These are phyloP conservation scores for Poa pratensis DNA, from an alignment of 176 grass and related monocot species.

Conservation along the genomic window DNA sequence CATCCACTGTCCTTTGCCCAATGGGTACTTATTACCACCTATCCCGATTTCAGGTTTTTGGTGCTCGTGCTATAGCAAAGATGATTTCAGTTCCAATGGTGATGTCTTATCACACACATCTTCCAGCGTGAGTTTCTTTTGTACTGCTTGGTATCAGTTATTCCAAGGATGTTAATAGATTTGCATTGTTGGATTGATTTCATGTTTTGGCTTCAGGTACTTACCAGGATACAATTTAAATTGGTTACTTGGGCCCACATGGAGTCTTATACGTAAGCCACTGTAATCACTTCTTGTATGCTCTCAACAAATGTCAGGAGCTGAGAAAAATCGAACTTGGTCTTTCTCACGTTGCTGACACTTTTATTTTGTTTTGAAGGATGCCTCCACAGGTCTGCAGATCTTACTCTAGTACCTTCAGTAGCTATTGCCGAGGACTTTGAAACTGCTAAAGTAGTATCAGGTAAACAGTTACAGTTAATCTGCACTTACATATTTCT, in stretches of 20 bases:
- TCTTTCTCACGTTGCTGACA: slow-evolving; percentile 38
- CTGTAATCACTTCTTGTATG: slow-evolving; percentile 24
- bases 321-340: not conserved
- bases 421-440: slow-evolving; percentile 88
- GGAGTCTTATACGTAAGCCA: slow-evolving; percentile 88
- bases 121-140: slow-evolving; percentile 72
- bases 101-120: slow-evolving; percentile 99
- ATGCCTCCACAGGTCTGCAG: slow-evolving; percentile 86
- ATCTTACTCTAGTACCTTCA: slow-evolving; percentile 94
- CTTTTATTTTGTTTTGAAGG: slow-evolving; percentile 58
- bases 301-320: slow-evolving; percentile 16
- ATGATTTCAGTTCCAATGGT: slow-evolving; percentile 89
- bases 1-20: not conserved
- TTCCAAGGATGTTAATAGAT: slow-evolving; percentile 5
- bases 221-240: slow-evolving; percentile 93
- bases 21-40: not conserved
- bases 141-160: not conserved
- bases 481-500: slow-evolving; percentile 15
- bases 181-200: slow-evolving; percentile 34
- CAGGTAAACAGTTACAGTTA: slow-evolving; percentile 58
- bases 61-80: slow-evolving; percentile 84
- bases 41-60: slow-evolving; percentile 73
- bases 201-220: slow-evolving; percentile 63
- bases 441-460: slow-evolving; percentile 76
- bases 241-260: slow-evolving; percentile 95